These are phyloP conservation scores for Luffa acutangula DNA, from an alignment of 306 rosid species.

Conservation along the genomic window DNA sequence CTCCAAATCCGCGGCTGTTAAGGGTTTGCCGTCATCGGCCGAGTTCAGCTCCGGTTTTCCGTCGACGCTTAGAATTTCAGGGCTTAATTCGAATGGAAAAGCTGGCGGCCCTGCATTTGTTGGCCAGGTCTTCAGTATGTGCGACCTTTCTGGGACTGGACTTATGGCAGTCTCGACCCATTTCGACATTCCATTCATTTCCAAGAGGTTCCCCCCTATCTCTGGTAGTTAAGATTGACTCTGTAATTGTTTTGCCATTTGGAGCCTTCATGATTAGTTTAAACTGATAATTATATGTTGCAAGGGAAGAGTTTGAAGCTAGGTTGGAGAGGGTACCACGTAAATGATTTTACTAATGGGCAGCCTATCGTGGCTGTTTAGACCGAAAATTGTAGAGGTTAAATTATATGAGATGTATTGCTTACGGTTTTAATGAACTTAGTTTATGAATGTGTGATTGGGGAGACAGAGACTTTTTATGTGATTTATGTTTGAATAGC, in stretches of 20 bases:
- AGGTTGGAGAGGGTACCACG: background rate
- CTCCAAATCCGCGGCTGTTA: conserved; percentile 27
- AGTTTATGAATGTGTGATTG: background rate
- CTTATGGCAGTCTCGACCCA: conserved; percentile 95
- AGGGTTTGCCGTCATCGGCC: conserved; percentile 20
- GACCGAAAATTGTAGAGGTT: background rate
- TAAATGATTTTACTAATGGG: background rate
- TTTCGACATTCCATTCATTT: conserved; percentile 75
- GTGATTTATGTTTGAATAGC: background rate
- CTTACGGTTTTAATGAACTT: background rate
- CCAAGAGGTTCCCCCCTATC: conserved; percentile 43
- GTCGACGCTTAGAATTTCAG: conserved; percentile 36
- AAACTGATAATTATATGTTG: background rate
- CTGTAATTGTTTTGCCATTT: background rate
- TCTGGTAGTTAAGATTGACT: background rate
- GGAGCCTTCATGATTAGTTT: background rate
- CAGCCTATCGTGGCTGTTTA: background rate
- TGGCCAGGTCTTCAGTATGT: conserved; percentile 96
- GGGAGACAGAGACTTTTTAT: background rate
- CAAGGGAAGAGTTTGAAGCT: background rate
- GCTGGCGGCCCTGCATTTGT: conserved; percentile 86
- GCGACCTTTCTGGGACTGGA: conserved; percentile 97
- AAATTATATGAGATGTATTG: background rate
- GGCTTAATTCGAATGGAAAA: conserved; percentile 30
- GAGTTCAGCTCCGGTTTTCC: conserved; percentile 38